These are phyloP conservation scores for Leonotis leonurus DNA, from an alignment of 257 asterid genomes.

Conservation along the genomic window DNA sequence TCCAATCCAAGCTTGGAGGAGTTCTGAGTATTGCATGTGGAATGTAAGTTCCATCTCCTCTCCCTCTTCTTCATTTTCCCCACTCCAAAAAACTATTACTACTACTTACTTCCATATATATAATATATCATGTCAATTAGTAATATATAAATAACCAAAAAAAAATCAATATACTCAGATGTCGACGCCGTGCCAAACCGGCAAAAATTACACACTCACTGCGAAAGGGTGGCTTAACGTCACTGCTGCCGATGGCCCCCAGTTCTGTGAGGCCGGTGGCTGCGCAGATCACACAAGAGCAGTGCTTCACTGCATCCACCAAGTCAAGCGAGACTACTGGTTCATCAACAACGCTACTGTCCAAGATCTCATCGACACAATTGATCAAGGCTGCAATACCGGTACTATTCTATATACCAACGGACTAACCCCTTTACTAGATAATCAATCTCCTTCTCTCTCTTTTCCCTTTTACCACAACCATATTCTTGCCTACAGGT, in stretches of 20 bases:
- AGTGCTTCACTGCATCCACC: conserved; percentile 37
- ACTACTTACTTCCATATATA: too few relatives aligned
- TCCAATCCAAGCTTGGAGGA: conserved; percentile 44
- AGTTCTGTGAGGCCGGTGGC: conserved; percentile 31
- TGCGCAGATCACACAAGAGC: conserved; percentile 34
- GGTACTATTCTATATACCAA: background rate
- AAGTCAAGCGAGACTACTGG: conserved; percentile 36
- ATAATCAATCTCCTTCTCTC: too few relatives aligned
- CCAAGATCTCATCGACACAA: conserved; percentile 29
- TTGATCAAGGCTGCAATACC: conserved; percentile 27
- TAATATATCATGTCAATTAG: too few relatives aligned
- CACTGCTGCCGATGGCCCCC: conserved; percentile 20
- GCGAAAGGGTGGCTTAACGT: conserved; percentile 48
- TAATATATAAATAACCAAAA: too few relatives aligned
- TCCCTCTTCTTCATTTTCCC: too few relatives aligned
- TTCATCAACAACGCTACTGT: conserved; percentile 40
- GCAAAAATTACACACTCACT: conserved; percentile 17
- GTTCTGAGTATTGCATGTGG: conserved; percentile 41
- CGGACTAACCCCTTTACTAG: too few relatives aligned
- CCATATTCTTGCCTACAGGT: conserved; percentile 15
- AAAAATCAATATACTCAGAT: too few relatives aligned
- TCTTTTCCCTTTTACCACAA: background rate
- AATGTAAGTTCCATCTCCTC: conserved; percentile 17
- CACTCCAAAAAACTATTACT: too few relatives aligned
- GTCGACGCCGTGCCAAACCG: conserved; percentile 15